phyloP scores from a whole-genome alignment of 1,284 basidiomycete genomes.

The Volvariella volvacea region DNA sequence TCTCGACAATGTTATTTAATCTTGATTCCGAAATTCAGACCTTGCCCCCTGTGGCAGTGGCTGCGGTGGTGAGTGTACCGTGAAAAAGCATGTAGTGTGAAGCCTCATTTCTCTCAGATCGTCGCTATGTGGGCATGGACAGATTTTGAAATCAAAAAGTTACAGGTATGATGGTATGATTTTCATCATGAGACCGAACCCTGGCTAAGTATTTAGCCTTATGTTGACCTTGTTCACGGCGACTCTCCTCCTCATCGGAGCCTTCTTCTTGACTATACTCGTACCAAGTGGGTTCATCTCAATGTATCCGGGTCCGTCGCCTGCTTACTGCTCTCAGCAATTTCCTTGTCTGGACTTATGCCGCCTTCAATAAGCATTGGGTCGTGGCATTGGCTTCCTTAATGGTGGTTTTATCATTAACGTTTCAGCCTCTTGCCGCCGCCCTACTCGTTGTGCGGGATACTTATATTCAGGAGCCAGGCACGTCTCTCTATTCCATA shows the following conservation, averaged over 20 bases:
- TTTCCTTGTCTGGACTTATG: slow-evolving; percentile 37
- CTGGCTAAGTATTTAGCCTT: slow-evolving; percentile 28
- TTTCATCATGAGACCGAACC: neutral
- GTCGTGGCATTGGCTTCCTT: slow-evolving; percentile 39
- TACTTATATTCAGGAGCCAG: slow-evolving; percentile 30
- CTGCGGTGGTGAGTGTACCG: slow-evolving; percentile 24
- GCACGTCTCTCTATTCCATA: slow-evolving; percentile 20
- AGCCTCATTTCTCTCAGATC: slow-evolving; percentile 18
- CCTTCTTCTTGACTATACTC: slow-evolving; percentile 46
- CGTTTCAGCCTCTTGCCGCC: slow-evolving; percentile 44
- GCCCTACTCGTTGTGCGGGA: slow-evolving; percentile 40
- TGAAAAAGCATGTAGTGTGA: neutral
- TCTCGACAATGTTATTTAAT: neutral
- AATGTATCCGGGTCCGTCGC: neutral
- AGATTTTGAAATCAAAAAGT: slow-evolving; percentile 47
- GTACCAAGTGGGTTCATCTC: slow-evolving; percentile 30
- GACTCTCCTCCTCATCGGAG: slow-evolving; percentile 42
- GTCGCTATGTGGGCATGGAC: slow-evolving; percentile 48
- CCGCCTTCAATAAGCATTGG: slow-evolving; percentile 39
- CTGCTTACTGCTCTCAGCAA: slow-evolving; percentile 24
- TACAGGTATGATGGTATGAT: slow-evolving; percentile 30
- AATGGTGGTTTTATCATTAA: slow-evolving; percentile 37
- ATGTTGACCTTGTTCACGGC: slow-evolving; percentile 49
- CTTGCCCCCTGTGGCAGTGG: slow-evolving; percentile 41
- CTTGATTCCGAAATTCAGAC: slow-evolving; percentile 35